Percentiles rank a stretch among this genome's conserved stretches.
These are phyloP conservation scores for Coprinopsis sp. DNA, from an alignment of 768 basidiomycete species.

Conservation along the genomic window DNA sequence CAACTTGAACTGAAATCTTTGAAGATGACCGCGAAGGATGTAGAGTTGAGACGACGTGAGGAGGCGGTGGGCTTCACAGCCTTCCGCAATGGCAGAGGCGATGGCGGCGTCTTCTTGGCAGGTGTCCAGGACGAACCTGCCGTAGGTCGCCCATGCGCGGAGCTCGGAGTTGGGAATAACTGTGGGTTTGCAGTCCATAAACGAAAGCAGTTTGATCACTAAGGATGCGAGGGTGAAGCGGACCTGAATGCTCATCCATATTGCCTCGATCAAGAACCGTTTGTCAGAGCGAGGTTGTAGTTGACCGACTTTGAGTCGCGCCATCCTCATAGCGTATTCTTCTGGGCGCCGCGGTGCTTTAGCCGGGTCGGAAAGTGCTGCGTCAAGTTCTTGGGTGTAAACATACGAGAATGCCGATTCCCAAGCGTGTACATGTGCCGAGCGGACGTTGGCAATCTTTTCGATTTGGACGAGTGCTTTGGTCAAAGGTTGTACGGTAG, in stretches of 20 bases:
- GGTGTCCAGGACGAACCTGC: conserved; percentile 40
- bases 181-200: conserved; percentile 17
- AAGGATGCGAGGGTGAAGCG: conserved; percentile 48
- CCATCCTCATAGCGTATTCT: conserved; percentile 47
- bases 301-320: conserved; percentile 50
- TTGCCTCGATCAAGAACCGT: conserved; percentile 57
- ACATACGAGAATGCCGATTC: conserved; percentile 54
- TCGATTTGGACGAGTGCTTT: conserved; percentile 35
- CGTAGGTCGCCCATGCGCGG: conserved; percentile 43
- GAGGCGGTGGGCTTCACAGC: conserved; percentile 51
- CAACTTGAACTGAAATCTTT: conserved; percentile 47
- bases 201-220: conserved; percentile 35
- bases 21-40: conserved; percentile 41
- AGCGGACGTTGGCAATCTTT: conserved; percentile 41
- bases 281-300: conserved; percentile 54
- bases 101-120: conserved; percentile 43
- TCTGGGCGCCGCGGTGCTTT: conserved; percentile 37
- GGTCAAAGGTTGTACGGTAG: conserved; percentile 29
- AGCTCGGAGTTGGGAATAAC: conserved; percentile 25
- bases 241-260: conserved; percentile 49
- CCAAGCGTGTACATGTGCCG: conserved; percentile 56
- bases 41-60: conserved; percentile 41
- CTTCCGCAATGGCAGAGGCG: conserved; percentile 41
- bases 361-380: conserved; percentile 25
- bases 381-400: conserved; percentile 42